Evolutionary conservation across 202 grass and related monocot species (phyloP).

Genomic region (Panicum virgatum): DNA sequence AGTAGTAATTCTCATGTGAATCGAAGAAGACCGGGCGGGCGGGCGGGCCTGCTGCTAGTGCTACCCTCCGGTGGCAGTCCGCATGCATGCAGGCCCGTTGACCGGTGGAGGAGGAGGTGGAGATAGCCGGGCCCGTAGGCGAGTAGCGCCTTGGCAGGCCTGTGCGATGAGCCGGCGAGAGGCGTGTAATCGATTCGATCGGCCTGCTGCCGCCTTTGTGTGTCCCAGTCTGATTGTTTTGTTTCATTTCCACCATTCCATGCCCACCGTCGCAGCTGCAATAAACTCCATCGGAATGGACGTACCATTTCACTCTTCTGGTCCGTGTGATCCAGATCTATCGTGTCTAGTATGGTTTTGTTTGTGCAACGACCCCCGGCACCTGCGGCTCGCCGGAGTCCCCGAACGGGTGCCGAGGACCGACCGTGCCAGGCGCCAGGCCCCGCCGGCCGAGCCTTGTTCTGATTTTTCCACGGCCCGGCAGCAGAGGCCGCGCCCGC

Average conservation of each 20-base stretch:
- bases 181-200: conserved; percentile 25
- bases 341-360: background rate
- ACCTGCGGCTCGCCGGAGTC: too few relatives aligned
- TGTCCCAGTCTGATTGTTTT: background rate
- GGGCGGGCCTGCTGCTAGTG: background rate
- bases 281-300: conserved; percentile 39
- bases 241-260: conserved; percentile 17
- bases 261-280: background rate
- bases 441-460: background rate
- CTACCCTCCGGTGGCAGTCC: background rate
- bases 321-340: background rate
- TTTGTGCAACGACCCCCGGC: too few relatives aligned
- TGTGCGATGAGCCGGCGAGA: conserved; percentile 10
- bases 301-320: background rate
- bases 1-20: conserved; percentile 33
- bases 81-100: conserved; percentile 23
- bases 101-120: background rate
- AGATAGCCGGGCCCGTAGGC: background rate
- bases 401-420: too few relatives aligned
- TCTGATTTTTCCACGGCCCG: background rate
- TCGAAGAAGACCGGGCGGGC: background rate
- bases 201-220: background rate
- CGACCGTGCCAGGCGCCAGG: too few relatives aligned
- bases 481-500: background rate
- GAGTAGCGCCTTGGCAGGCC: conserved; percentile 23